Evolutionary conservation across 73 alveolate species (phyloP).

Genomic region (Tetrahymena thermophila): DNA sequence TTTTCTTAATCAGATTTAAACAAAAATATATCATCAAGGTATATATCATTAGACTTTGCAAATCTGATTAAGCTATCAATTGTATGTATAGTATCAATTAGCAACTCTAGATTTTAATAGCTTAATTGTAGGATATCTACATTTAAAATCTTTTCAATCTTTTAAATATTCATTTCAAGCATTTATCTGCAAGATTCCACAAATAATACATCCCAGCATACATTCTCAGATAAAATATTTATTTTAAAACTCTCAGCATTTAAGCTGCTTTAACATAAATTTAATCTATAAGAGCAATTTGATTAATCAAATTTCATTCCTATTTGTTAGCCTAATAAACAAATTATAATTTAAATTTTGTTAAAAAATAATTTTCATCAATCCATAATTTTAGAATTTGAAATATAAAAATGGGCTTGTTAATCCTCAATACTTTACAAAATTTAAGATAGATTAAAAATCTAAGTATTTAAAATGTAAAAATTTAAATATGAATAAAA

Average conservation of each 20-base stretch:
- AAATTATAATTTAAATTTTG: background rate
- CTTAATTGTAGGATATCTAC: background rate
- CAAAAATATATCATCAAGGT: background rate
- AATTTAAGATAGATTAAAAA: too few relatives aligned
- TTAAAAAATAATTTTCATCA: background rate
- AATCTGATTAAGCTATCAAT: background rate
- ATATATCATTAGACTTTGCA: background rate
- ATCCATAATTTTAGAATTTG: background rate
- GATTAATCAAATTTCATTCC: background rate
- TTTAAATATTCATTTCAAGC: background rate
- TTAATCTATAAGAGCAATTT: background rate
- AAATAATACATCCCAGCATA: background rate
- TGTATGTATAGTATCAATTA: background rate
- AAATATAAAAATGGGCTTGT: background rate
- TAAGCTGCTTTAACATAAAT: background rate
- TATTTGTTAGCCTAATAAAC: background rate
- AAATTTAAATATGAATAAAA: too few relatives aligned
- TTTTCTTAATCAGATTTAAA: background rate
- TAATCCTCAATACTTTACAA: background rate
- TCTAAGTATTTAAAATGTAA: too few relatives aligned
- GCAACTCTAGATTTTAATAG: background rate
- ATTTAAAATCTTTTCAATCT: background rate
- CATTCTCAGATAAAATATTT: background rate
- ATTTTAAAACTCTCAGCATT: background rate
- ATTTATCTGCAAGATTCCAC: background rate